phyloP scores from a whole-genome alignment of 1,139 yeast species.

The Kurtzmaniella quercitrusa region DNA sequence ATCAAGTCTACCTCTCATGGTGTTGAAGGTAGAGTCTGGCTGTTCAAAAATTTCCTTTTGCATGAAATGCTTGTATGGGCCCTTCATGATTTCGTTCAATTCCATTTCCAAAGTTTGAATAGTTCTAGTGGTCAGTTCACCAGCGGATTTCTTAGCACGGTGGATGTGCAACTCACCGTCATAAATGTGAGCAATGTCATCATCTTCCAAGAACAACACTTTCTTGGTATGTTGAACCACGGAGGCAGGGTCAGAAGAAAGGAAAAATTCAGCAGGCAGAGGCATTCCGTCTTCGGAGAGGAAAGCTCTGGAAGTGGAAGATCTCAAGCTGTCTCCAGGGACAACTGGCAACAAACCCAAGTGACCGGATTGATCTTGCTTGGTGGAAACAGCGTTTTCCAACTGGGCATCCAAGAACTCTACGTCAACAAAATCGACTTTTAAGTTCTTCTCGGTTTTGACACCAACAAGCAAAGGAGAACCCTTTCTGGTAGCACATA shows the following conservation, averaged over 20 bases:
- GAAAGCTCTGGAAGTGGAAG: constrained; percentile 91
- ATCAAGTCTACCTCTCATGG: constrained; percentile 99
- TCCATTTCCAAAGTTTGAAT: constrained; percentile 97
- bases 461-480: constrained; percentile 97
- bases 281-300: constrained; percentile 88
- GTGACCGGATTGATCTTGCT: constrained; percentile 17
- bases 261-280: constrained; percentile 91
- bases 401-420: constrained; percentile 70
- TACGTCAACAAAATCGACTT: constrained; percentile 97
- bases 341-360: constrained; percentile 35
- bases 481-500: constrained; percentile 96
- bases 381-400: constrained; percentile 17
- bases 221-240: constrained; percentile 96
- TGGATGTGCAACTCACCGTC: constrained; percentile 98
- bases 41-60: constrained; percentile 98
- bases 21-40: constrained; percentile 96
- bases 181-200: constrained; percentile 96
- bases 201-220: constrained; percentile 94
- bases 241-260: constrained; percentile 98
- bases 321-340: constrained; percentile 60
- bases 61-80: constrained; percentile 95
- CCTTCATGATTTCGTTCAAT: constrained; percentile 97
- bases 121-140: constrained; percentile 89
- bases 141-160: constrained; percentile 88
- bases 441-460: constrained; percentile 88